Evolutionary conservation across 768 basidiomycete species (phyloP).

Genomic region (Tylopilus sp.): DNA sequence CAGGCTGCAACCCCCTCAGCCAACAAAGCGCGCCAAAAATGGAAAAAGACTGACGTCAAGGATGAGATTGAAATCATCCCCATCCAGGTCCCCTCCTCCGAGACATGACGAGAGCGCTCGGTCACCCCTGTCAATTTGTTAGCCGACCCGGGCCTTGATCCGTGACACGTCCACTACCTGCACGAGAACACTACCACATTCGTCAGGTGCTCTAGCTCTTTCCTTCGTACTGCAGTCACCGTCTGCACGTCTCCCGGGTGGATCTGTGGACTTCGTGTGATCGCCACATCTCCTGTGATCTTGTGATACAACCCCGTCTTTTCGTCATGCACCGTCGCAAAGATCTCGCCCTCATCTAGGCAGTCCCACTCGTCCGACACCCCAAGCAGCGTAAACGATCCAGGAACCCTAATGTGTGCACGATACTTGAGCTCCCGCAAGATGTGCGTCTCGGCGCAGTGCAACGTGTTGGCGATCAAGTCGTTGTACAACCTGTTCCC

Average conservation of each 20-base stretch:
- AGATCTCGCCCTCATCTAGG: slow-evolving; percentile 46
- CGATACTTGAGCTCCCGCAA: slow-evolving; percentile 51
- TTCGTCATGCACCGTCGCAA: slow-evolving; percentile 38
- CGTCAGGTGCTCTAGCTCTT: slow-evolving; percentile 37
- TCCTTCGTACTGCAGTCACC: slow-evolving; percentile 40
- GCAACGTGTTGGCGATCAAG: slow-evolving; percentile 36
- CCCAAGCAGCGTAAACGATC: slow-evolving; percentile 48
- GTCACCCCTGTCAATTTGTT: slow-evolving; percentile 32
- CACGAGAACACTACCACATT: slow-evolving; percentile 53
- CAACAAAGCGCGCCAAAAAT: slow-evolving; percentile 5
- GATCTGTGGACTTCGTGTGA: slow-evolving; percentile 51
- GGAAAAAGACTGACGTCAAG: slow-evolving; percentile 33
- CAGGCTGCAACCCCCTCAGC: slow-evolving; percentile 21
- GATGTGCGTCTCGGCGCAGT: slow-evolving; percentile 41
- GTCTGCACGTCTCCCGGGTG: slow-evolving; percentile 48
- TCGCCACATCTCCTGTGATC: slow-evolving; percentile 39
- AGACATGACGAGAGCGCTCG: slow-evolving; percentile 45
- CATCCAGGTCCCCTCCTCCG: slow-evolving; percentile 54
- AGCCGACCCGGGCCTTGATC: slow-evolving; percentile 3
- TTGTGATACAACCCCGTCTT: slow-evolving; percentile 22
- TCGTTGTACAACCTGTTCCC: slow-evolving; percentile 27
- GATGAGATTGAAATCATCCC: slow-evolving; percentile 50
- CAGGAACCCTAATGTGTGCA: slow-evolving; percentile 48
- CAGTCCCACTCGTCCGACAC: slow-evolving; percentile 50
- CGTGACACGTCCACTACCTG: slow-evolving; percentile 29